Evolutionary conservation across 805 yeast species (phyloP).

Genomic region (Sporopachydermia quercuum): DNA sequence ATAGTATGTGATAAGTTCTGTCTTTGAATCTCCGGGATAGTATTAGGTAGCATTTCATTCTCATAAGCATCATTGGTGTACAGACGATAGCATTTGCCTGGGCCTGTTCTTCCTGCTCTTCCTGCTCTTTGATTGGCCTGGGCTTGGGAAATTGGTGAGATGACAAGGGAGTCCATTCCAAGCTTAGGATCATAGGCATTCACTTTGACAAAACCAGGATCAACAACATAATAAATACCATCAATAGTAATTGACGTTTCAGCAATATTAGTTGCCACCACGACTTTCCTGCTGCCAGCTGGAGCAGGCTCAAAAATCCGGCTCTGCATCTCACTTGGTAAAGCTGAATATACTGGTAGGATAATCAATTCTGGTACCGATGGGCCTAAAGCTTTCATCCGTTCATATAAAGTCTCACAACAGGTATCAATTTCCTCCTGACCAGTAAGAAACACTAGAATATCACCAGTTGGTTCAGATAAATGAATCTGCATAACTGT

Average conservation of each 20-base stretch:
- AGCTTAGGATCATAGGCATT: slow-evolving; percentile 77
- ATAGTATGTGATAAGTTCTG: slow-evolving; percentile 69
- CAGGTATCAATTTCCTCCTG: slow-evolving; percentile 90
- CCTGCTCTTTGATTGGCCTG: slow-evolving; percentile 96
- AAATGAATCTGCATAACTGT: slow-evolving; percentile 79
- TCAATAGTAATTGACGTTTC: slow-evolving; percentile 94
- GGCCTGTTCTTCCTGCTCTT: slow-evolving; percentile 95
- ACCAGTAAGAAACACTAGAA: slow-evolving; percentile 83
- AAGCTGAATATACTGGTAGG: slow-evolving; percentile 81
- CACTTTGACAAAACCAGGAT: slow-evolving; percentile 89
- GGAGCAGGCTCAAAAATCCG: slow-evolving; percentile 84
- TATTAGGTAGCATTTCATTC: slow-evolving; percentile 61
- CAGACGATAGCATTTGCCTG: slow-evolving; percentile 85
- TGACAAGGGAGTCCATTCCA: slow-evolving; percentile 78
- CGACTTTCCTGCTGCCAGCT: slow-evolving; percentile 61
- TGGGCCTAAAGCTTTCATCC: slow-evolving; percentile 50
- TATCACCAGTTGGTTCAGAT: slow-evolving; percentile 64
- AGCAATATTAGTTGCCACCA: slow-evolving; percentile 91
- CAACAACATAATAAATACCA: slow-evolving; percentile 89
- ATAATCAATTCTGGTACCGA: slow-evolving; percentile 46
- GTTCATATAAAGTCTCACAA: slow-evolving; percentile 55
- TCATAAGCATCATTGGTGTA: slow-evolving; percentile 74
- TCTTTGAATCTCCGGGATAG: slow-evolving; percentile 86
- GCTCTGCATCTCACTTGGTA: slow-evolving; percentile 74
- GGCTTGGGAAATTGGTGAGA: slow-evolving; percentile 84